These are phyloP conservation scores for Leishmania major DNA, from an alignment of 208 protist genomes.

Conservation along the genomic window DNA sequence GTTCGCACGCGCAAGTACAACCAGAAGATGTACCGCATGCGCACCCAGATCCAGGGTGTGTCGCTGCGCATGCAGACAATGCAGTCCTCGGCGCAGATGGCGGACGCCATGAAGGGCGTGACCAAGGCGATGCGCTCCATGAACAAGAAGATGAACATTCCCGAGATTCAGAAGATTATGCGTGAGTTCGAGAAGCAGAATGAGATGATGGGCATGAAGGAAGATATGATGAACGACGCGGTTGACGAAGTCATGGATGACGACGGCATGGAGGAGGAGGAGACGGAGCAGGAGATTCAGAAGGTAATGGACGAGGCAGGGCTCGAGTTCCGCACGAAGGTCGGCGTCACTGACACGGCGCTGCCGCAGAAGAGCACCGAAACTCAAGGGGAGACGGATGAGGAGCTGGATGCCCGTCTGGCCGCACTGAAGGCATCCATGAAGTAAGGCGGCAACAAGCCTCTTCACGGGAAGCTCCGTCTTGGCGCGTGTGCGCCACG, in stretches of 20 bases:
- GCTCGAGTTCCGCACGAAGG: slow-evolving; percentile 86
- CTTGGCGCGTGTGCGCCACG: not conserved
- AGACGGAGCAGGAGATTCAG: slow-evolving; percentile 90
- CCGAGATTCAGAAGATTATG: slow-evolving; percentile 98
- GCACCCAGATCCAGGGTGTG: slow-evolving; percentile 96
- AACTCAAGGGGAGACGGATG: slow-evolving; percentile 61
- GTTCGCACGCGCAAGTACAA: slow-evolving; percentile 96
- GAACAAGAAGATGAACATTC: slow-evolving; percentile 98
- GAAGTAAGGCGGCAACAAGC: slow-evolving; percentile 42
- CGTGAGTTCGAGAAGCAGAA: slow-evolving; percentile 98
- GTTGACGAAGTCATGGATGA: slow-evolving; percentile 93
- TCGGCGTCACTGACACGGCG: slow-evolving; percentile 54
- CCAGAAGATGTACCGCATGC: slow-evolving; percentile 98
- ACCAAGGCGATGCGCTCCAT: slow-evolving; percentile 93
- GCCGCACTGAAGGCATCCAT: slow-evolving; percentile 78
- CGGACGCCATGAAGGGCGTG: slow-evolving; percentile 92
- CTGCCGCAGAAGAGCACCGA: slow-evolving; percentile 52
- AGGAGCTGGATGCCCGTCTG: slow-evolving; percentile 84
- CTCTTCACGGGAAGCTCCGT: not conserved
- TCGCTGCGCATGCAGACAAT: slow-evolving; percentile 95
- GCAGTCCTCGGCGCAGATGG: slow-evolving; percentile 90
- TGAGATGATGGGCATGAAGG: slow-evolving; percentile 98
- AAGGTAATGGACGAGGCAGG: slow-evolving; percentile 93
- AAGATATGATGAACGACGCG: slow-evolving; percentile 98
- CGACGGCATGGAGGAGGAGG: slow-evolving; percentile 90